A percentile compares a stretch with the other conserved stretches of the same genome.
phyloP scores from a whole-genome alignment of 1,284 basidiomycete genomes.

The Volvariella volvacea region DNA sequence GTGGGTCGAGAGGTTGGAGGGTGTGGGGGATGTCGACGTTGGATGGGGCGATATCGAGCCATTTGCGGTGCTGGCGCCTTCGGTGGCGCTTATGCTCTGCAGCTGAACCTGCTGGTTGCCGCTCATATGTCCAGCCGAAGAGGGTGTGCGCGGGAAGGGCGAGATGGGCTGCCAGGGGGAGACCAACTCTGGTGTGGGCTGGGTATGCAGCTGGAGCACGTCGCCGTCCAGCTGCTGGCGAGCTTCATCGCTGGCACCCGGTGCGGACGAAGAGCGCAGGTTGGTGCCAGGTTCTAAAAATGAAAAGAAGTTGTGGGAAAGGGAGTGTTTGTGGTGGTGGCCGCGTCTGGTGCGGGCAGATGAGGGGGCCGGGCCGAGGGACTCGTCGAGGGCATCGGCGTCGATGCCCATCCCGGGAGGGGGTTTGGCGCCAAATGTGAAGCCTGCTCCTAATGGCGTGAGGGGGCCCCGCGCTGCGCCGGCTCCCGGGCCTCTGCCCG shows the following conservation, averaged over 20 bases:
- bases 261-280: slow-evolving; percentile 1
- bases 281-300: slow-evolving; percentile 62
- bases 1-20: not conserved
- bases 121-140: too few species aligned
- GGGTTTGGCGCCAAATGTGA: slow-evolving; percentile 56
- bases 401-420: slow-evolving; percentile 14
- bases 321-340: slow-evolving; percentile 89
- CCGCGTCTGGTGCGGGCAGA: slow-evolving; percentile 52
- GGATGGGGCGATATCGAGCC: not conserved
- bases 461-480: slow-evolving; percentile 13
- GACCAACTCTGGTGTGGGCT: slow-evolving; percentile 41
- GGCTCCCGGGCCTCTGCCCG: not conserved
- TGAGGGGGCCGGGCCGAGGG: slow-evolving; percentile 19
- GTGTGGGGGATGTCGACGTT: not conserved
- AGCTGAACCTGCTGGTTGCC: not conserved
- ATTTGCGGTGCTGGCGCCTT: too few species aligned
- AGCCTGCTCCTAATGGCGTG: slow-evolving; percentile 50
- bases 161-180: slow-evolving; percentile 46
- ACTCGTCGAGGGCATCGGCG: too few species aligned
- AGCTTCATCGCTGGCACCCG: too few species aligned
- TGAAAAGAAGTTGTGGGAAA: slow-evolving; percentile 92
- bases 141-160: slow-evolving; percentile 12
- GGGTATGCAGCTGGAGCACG: slow-evolving; percentile 33
- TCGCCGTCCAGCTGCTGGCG: too few species aligned
- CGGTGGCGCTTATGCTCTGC: not conserved